phyloP scores from a whole-genome alignment of 176 grass and related monocot genomes.

The Metroxylon sagu region DNA sequence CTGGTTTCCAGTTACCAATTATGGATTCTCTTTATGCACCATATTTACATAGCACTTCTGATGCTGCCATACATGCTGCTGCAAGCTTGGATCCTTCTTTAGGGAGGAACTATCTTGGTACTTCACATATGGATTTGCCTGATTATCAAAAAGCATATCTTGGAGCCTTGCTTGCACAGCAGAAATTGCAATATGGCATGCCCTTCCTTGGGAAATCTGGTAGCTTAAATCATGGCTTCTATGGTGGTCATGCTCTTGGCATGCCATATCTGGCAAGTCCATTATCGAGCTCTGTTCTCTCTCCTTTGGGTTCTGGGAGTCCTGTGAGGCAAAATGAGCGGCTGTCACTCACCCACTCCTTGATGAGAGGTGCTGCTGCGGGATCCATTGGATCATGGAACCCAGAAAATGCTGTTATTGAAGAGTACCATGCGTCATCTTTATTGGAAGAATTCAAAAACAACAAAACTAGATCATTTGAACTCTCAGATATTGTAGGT shows the following conservation, averaged over 20 bases:
- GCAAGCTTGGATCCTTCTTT: not conserved
- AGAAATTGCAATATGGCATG: conserved; percentile 1
- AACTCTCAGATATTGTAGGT: conserved; percentile 1
- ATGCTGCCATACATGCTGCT: not conserved
- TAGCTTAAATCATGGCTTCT: too few relatives aligned
- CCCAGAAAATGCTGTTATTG: not conserved
- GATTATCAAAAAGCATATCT: conserved; percentile 11
- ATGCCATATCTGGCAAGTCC: too few relatives aligned
- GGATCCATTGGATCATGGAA: not conserved
- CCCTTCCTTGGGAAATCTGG: too few relatives aligned
- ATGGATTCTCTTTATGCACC: not conserved
- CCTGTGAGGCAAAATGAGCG: not conserved
- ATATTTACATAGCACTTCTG: not conserved
- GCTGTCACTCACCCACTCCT: not conserved
- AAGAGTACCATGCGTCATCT: not conserved
- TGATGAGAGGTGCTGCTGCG: not conserved
- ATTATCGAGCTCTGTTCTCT: not conserved
- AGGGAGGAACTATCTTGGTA: conserved; percentile 3
- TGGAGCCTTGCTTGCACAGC: conserved; percentile 3
- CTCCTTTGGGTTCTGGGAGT: not conserved
- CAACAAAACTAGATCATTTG: not conserved
- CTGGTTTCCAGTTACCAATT: not conserved
- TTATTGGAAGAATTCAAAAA: conserved; percentile 6
- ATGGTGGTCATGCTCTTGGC: too few relatives aligned
- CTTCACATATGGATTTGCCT: conserved; percentile 1